Evolutionary conservation across 75 land plant genomes (phyloP), one percentile per base, ranked within the genome.

Genomic region (Larix kaempferi): DNA sequence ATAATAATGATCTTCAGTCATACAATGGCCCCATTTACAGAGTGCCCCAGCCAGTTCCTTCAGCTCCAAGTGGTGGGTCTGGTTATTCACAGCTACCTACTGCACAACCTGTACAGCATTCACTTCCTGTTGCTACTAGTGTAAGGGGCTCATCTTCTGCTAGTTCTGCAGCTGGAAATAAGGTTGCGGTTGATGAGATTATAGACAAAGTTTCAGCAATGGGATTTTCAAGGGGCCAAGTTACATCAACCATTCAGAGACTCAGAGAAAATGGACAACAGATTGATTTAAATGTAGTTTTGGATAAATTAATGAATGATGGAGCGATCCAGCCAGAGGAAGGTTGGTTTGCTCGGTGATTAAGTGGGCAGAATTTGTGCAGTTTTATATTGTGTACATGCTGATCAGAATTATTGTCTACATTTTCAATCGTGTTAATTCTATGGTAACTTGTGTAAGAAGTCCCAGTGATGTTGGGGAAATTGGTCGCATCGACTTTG

Each of bases 211-310:
- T 86, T 56, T 75, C 82, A 37, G 62, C 61, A 19, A 86, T 86
- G 88, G 88, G 88, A 2, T 86, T 83, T 75, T 75, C 86, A 21
- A 79, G 86, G 71, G 88, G 77, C 37, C 88, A 86, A 64, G 88
- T 83, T 14, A 71, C 82, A 58, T 82, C 80, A 6, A 77, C 78
- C 54, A 85, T 86, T 25, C 78, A 81, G 55, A 80, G 82, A 41
- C 79, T 86, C 59, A 86, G 76, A n/a, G 88, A 86, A 62, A 86
- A 83, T 55, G 86, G 88, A 5, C 88, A 86, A 59, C 71, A 85
- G 12, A 85, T 86, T 49, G 88, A 86, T 71, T 60, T 86, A 23
- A 86, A 86, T 74, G 77, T 80, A 25, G 88, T 86, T 23, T 78
- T 86, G 27, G 88, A 86, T 76, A 86, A 83, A 67, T 71, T 86